These are phyloP conservation scores for Tylopilus rubrobrunneus DNA, from an alignment of 768 basidiomycete genomes.

Conservation along the genomic window DNA sequence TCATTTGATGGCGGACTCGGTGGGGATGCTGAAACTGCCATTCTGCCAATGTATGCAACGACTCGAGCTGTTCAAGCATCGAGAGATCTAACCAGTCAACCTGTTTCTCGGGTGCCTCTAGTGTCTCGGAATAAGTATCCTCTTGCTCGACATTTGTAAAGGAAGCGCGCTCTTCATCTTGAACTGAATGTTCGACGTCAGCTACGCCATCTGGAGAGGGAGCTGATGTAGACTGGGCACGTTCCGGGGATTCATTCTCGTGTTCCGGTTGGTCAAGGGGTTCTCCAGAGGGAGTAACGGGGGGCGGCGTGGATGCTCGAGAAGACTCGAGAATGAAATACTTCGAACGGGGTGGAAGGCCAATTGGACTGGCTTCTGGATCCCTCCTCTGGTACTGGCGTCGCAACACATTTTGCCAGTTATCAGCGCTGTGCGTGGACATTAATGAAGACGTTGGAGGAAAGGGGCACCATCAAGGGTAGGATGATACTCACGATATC, in stretches of 20 bases:
- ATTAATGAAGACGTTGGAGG: constrained; percentile 12
- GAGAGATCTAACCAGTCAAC: constrained; percentile 70
- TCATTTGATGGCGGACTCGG: constrained; percentile 69
- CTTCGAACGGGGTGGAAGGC: constrained; percentile 38
- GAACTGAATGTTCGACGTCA: background rate
- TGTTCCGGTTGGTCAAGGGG: constrained; percentile 5
- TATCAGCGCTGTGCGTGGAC: constrained; percentile 50
- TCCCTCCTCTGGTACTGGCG: constrained; percentile 74
- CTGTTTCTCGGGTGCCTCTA: constrained; percentile 36
- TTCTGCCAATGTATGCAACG: constrained; percentile 68
- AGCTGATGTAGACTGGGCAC: background rate
- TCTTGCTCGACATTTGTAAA: constrained; percentile 22
- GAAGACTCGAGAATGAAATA: constrained; percentile 23
- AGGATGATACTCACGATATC: constrained; percentile 52
- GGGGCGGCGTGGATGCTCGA: constrained; percentile 28
- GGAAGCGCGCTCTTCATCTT: background rate
- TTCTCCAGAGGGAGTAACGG: constrained; percentile 5
- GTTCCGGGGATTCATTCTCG: constrained; percentile 16
- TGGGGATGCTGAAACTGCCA: constrained; percentile 86
- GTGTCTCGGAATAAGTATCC: constrained; percentile 13
- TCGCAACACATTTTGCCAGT: constrained; percentile 75
- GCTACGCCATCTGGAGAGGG: constrained; percentile 4
- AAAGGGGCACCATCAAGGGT: constrained; percentile 4
- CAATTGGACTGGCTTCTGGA: constrained; percentile 69
- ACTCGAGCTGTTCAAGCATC: constrained; percentile 70